Evolutionary conservation across 2,329 filamentous ascomycete genomes (phyloP).

Genomic region (Colletotrichum coccodes): DNA sequence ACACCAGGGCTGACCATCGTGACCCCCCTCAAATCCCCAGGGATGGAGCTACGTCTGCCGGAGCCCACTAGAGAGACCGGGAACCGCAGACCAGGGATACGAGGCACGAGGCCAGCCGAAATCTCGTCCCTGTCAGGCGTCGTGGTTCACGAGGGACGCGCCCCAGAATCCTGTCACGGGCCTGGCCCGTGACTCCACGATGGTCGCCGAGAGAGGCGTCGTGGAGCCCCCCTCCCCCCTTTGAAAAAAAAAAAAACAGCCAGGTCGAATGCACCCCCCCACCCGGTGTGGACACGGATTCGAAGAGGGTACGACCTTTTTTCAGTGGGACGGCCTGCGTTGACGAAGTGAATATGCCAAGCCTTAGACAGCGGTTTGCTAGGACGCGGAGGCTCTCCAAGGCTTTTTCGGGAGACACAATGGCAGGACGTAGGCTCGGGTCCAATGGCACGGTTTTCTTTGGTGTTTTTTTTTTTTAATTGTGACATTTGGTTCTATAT

Average conservation of each 20-base stretch:
- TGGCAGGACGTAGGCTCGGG: not conserved
- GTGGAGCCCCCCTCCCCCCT: too few species aligned
- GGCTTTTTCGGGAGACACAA: not conserved
- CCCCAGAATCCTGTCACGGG: not conserved
- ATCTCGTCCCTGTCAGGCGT: too few species aligned
- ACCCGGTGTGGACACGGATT: not conserved
- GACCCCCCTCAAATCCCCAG: not conserved
- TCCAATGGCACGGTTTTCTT: not conserved
- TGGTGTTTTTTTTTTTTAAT: not conserved
- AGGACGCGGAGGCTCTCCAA: not conserved
- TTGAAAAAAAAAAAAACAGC: too few species aligned
- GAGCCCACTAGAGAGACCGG: too few species aligned
- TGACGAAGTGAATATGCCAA: not conserved
- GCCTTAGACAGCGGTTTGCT: not conserved
- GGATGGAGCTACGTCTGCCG: not conserved
- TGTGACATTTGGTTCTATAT: not conserved
- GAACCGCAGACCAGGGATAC: too few species aligned
- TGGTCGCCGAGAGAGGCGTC: too few species aligned
- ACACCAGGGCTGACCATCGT: slow-evolving; percentile 1
- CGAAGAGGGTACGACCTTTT: not conserved
- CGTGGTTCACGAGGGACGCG: not conserved
- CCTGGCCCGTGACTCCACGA: not conserved
- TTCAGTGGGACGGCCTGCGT: not conserved
- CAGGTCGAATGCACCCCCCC: not conserved
- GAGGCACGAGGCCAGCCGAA: too few species aligned